Evolutionary conservation across 805 yeast species (phyloP), one percentile per base, ranked within the genome.

Genomic region (Metschnikowia hibisci): DNA sequence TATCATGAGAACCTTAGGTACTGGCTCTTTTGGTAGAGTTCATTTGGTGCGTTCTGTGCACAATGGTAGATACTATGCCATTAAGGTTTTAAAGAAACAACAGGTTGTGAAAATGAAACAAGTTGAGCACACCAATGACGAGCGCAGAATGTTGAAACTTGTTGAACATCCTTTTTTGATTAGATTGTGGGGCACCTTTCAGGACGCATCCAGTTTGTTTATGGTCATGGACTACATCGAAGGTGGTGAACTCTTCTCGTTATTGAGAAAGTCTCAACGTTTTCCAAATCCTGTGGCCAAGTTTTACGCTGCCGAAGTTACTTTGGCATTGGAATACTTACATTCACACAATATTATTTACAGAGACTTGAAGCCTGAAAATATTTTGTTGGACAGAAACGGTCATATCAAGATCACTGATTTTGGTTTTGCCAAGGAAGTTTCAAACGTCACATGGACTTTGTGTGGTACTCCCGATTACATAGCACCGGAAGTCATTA

Each of bases 151-250:
- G 78, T 62, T 78, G 31, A 76, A 73, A 48, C 63, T 77, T 42
- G 78, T 78, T 10, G 79, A 78, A 50, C 83, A 78, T 53, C 83
- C 83, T 6, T 78, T 78, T 48, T 65, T 78, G 50, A 78, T 77
- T 48, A 58, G 82, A 44, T 77, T 78, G 82, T 78, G 83, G 83
- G 83, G 83, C n/a, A 78, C 82, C 5, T 78, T 74, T 54, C 82
- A 78, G 57, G 83, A 78, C 53, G 66, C 77, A 30, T 70, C 69
- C 51, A 76, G 76, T 51, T 61, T 78, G 44, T 78, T 78, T 49
- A 77, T 78, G 82, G 76, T 78, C 29, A 78, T 78, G 83, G 83
- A 78, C 55, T 78, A 77, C 60, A 77, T 78, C 53, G 83, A 78
- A 58, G 83, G 83, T 18, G 83, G 83, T 20, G 83, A 78, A 59